These are phyloP conservation scores for Diaporthe eres DNA, from an alignment of 2,329 filamentous ascomycete genomes.

Conservation along the genomic window DNA sequence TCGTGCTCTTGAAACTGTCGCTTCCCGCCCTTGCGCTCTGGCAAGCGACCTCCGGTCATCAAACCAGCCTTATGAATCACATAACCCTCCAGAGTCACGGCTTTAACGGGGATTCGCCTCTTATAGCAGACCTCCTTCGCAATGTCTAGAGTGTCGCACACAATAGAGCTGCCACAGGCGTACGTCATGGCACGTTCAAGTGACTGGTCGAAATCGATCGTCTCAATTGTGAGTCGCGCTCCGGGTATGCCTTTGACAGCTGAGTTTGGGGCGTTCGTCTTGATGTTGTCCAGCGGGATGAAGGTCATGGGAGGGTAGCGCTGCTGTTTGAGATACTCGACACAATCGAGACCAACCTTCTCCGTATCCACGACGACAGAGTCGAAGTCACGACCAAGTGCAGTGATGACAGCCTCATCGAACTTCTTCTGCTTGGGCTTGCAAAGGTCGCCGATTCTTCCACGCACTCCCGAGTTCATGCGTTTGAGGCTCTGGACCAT, in stretches of 20 bases:
- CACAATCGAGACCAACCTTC: conserved; percentile 93
- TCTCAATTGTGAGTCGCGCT: conserved; percentile 92
- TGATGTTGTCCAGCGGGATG: conserved; percentile 96
- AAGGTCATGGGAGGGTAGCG: conserved; percentile 91
- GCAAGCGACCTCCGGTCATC: conserved; percentile 94
- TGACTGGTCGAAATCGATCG: conserved; percentile 91
- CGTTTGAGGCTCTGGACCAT: conserved; percentile 89
- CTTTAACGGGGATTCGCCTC: conserved; percentile 88
- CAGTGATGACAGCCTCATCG: conserved; percentile 91
- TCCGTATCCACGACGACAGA: conserved; percentile 95
- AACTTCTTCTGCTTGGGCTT: conserved; percentile 98
- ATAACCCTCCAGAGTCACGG: conserved; percentile 93
- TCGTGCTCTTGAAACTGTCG: conserved; percentile 92
- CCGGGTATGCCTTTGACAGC: conserved; percentile 91
- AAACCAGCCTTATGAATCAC: conserved; percentile 96
- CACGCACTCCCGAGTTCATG: conserved; percentile 91
- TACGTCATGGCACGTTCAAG: conserved; percentile 95
- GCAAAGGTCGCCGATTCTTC: conserved; percentile 91
- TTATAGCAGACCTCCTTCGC: conserved; percentile 93
- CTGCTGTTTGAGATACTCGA: conserved; percentile 93
- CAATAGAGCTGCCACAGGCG: conserved; percentile 93
- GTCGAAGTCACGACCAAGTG: conserved; percentile 93
- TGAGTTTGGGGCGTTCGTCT: conserved; percentile 91
- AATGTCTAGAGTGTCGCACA: conserved; percentile 88
- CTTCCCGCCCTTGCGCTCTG: conserved; percentile 79